Conservation (phyloP, 2,329 filamentous ascomycete genomes). For the Ceratocystis albifundus region DNA sequence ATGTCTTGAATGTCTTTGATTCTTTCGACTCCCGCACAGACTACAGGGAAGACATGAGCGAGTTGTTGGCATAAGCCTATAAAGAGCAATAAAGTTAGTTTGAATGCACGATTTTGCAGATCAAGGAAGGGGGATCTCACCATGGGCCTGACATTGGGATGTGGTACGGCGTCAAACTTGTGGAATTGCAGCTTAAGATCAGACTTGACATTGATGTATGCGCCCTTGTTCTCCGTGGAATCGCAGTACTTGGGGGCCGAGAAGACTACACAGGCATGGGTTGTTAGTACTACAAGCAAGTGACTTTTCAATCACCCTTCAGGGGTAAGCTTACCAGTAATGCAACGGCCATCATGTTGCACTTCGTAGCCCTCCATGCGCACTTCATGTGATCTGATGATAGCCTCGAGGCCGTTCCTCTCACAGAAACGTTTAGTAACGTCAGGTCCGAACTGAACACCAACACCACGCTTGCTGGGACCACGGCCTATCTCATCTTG, state of each 20-base stretch:
- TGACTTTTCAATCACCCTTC: background rate
- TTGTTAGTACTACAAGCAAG: constrained; percentile 9
- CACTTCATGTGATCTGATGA: constrained; percentile 95
- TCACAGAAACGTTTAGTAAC: constrained; percentile 95
- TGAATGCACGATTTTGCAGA: background rate
- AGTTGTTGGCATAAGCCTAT: constrained; percentile 74
- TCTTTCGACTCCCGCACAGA: constrained; percentile 8
- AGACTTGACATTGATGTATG: constrained; percentile 91
- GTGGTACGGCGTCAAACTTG: constrained; percentile 91
- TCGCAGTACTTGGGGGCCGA: constrained; percentile 97
- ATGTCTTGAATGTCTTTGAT: constrained; percentile 15
- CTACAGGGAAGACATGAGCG: constrained; percentile 49
- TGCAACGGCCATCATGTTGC: constrained; percentile 89
- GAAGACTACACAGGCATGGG: constrained; percentile 52
- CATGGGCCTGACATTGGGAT: constrained; percentile 93
- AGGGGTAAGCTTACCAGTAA: constrained; percentile 54
- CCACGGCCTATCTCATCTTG: constrained; percentile 75
- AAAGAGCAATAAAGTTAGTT: constrained; percentile 2
- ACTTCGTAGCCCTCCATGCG: constrained; percentile 99
- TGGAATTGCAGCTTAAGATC: constrained; percentile 87
- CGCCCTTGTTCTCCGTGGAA: constrained; percentile 93
- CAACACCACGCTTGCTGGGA: constrained; percentile 92
- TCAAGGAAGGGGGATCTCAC: constrained; percentile 33
- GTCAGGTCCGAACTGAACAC: constrained; percentile 92
- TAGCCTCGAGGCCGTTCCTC: constrained; percentile 82